phyloP scores from a whole-genome alignment of 2,329 filamentous ascomycete species.

The Aspergillus sojae region DNA sequence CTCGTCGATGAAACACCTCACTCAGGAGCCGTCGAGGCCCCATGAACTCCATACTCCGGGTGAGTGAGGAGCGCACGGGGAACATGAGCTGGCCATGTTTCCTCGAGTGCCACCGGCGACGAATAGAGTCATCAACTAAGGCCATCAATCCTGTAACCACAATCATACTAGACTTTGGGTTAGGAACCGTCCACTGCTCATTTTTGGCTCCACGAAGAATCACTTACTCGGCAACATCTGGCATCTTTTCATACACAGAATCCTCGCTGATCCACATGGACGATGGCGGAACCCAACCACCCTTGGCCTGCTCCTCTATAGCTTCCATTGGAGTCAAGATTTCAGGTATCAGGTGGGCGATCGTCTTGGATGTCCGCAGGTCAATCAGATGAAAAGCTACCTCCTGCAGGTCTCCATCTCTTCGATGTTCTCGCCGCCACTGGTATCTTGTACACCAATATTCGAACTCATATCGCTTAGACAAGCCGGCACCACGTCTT shows the following conservation, averaged over 20 bases:
- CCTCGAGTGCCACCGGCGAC: conserved; percentile 69
- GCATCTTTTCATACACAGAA: conserved; percentile 66
- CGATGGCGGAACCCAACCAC: conserved; percentile 88
- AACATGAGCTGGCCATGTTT: conserved; percentile 55
- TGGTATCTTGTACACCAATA: conserved; percentile 88
- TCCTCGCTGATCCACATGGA: conserved; percentile 87
- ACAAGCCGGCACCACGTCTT: conserved; percentile 65
- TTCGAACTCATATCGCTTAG: conserved; percentile 84
- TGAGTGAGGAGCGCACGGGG: conserved; percentile 55
- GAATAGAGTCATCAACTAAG: conserved; percentile 89
- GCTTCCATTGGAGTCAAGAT: conserved; percentile 71
- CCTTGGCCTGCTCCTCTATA: conserved; percentile 71
- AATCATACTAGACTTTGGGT: conserved; percentile 65
- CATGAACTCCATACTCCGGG: conserved; percentile 63
- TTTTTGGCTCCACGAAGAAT: conserved; percentile 1
- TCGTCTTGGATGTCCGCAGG: conserved; percentile 62
- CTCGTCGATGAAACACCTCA: conserved; percentile 62
- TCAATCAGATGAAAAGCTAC: conserved; percentile 81
- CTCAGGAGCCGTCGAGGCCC: conserved; percentile 65
- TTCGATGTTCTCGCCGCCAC: conserved; percentile 76
- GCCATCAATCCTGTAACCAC: conserved; percentile 86
- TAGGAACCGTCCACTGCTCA: not conserved
- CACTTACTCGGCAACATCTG: conserved; percentile 85
- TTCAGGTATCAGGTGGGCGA: conserved; percentile 86
- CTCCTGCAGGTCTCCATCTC: conserved; percentile 63